These are phyloP conservation scores for Gelatoporia subvermispora DNA, from an alignment of 768 basidiomycete genomes.

Conservation along the genomic window DNA sequence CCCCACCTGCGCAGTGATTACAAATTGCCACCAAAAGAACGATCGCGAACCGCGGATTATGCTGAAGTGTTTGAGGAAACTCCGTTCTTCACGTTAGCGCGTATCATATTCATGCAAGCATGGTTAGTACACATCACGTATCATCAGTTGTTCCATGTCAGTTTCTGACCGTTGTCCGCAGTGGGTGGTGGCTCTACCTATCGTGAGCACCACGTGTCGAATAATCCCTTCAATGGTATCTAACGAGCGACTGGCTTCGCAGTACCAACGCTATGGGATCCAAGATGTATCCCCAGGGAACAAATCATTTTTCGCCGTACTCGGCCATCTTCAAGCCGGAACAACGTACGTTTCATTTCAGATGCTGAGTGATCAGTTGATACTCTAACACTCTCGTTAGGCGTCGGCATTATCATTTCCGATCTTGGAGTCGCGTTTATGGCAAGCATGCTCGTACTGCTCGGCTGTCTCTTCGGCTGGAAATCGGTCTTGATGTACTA, in stretches of 20 bases:
- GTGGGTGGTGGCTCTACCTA: constrained; percentile 25
- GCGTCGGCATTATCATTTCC: constrained; percentile 20
- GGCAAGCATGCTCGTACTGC: constrained; percentile 12
- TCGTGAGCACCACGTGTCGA: constrained; percentile 6
- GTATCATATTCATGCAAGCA: constrained; percentile 24
- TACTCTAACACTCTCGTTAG: constrained; percentile 5
- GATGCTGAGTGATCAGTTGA: background rate
- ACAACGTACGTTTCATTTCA: constrained; percentile 12
- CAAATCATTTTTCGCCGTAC: constrained; percentile 26
- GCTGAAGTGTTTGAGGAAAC: constrained; percentile 28
- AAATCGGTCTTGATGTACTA: constrained; percentile 20
- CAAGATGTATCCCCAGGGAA: constrained; percentile 24
- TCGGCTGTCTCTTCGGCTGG: constrained; percentile 15
- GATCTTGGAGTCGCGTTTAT: constrained; percentile 23
- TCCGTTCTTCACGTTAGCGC: constrained; percentile 21
- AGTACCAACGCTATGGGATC: constrained; percentile 25
- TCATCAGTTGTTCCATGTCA: background rate
- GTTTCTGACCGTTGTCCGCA: constrained; percentile 1
- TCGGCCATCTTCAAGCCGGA: constrained; percentile 21
- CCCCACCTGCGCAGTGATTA: constrained; percentile 21
- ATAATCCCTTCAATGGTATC: background rate
- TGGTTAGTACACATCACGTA: constrained; percentile 12
- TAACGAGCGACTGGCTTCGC: background rate
- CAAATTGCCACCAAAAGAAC: constrained; percentile 21
- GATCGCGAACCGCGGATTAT: constrained; percentile 21